A percentile compares a stretch with the other conserved stretches of the same genome.
Conservation (phyloP, 495 filamentous ascomycete species). For the Pyrenula massariospora region DNA sequence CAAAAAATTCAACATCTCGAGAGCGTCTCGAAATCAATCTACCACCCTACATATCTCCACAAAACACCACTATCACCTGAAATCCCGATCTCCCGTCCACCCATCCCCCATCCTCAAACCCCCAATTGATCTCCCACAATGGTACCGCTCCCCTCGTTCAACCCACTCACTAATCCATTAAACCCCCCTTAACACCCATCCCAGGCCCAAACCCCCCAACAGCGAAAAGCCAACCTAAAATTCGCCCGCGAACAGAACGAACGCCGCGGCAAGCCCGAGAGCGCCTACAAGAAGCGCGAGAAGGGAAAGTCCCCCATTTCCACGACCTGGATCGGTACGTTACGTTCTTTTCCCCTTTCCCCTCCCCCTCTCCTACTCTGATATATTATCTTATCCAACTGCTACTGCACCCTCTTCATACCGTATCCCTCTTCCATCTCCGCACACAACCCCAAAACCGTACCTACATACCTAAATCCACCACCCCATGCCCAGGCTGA, state of each 20-base stretch:
- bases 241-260: slow-evolving; percentile 69
- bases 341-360: background rate
- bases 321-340: slow-evolving; percentile 74
- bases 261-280: slow-evolving; percentile 73
- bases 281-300: slow-evolving; percentile 51
- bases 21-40: background rate
- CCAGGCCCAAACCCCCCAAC: slow-evolving; percentile 89
- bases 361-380: background rate
- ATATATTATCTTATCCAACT: too few relatives aligned
- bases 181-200: background rate
- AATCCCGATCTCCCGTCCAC: background rate
- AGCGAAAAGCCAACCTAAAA: slow-evolving; percentile 77
- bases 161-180: background rate
- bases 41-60: background rate
- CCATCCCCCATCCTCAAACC: background rate
- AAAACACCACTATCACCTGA: background rate
- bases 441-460: too few relatives aligned
- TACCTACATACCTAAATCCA: too few relatives aligned
- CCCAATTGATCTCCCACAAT: background rate
- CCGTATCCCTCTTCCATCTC: too few relatives aligned
- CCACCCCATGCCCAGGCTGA: too few relatives aligned
- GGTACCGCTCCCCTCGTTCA: background rate
- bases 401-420: too few relatives aligned
- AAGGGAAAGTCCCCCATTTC: slow-evolving; percentile 69
- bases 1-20: background rate